Conservation (phyloP, 768 basidiomycete genomes). For the Podaxis rugospora region DNA sequence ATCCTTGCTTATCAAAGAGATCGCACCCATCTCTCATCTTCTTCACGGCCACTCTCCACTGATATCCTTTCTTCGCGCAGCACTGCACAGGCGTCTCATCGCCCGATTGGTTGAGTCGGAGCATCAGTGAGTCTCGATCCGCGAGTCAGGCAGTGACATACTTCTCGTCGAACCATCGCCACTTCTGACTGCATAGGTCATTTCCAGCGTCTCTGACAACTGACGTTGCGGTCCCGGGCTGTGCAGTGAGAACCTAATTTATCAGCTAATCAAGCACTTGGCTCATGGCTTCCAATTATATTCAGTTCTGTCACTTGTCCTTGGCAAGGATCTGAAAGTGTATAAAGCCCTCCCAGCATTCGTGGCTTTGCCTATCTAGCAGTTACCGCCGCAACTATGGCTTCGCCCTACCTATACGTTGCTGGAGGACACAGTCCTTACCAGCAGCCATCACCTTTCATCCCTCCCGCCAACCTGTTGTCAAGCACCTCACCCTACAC, state of each 20-base stretch:
- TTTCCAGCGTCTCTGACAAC: neutral
- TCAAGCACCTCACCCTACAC: neutral
- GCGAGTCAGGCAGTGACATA: neutral
- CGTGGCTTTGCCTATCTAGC: neutral
- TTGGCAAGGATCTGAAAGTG: neutral
- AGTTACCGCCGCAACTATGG: neutral
- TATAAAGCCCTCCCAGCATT: neutral
- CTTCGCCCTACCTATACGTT: neutral
- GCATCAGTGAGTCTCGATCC: neutral
- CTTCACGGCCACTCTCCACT: neutral
- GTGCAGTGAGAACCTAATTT: neutral
- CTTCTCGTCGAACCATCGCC: neutral
- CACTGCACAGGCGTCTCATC: neutral
- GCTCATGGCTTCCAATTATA: neutral
- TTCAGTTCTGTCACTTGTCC: neutral
- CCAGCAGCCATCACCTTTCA: slow-evolving; percentile 1
- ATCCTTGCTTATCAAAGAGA: neutral
- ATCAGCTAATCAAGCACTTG: neutral
- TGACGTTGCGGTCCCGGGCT: neutral
- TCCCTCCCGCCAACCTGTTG: neutral
- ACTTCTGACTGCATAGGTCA: neutral
- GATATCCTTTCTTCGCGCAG: neutral
- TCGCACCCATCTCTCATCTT: neutral
- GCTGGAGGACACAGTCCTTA: neutral
- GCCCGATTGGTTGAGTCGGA: neutral